phyloP scores from a whole-genome alignment of 2,329 filamentous ascomycete genomes.

The Allantophomopsis lycopodina region DNA sequence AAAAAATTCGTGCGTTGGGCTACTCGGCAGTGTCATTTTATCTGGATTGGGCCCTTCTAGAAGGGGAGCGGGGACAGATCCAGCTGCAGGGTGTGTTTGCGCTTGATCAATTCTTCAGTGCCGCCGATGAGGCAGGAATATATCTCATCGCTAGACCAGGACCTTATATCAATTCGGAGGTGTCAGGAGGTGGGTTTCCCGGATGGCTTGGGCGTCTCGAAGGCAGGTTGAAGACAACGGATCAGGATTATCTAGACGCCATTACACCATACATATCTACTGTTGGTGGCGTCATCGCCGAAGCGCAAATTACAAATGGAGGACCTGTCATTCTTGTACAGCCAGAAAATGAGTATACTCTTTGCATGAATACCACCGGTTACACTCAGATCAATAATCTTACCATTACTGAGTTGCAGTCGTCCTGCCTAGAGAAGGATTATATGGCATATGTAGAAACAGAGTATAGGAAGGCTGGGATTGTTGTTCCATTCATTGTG shows the following conservation, averaged over 20 bases:
- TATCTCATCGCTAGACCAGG: constrained; percentile 61
- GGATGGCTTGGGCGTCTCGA: constrained; percentile 60
- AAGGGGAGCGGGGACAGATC: constrained; percentile 57
- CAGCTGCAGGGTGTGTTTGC: constrained; percentile 57
- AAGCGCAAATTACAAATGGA: constrained; percentile 66
- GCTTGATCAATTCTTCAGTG: constrained; percentile 61
- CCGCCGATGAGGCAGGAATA: constrained; percentile 56
- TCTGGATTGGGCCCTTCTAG: constrained; percentile 61
- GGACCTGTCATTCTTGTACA: constrained; percentile 64
- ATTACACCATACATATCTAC: constrained; percentile 51
- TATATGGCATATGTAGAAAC: too few species aligned
- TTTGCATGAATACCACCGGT: too few species aligned
- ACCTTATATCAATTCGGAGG: constrained; percentile 67
- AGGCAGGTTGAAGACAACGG: constrained; percentile 45
- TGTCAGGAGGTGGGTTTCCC: constrained; percentile 60
- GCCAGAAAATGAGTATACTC: constrained; percentile 72
- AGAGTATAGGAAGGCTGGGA: too few species aligned
- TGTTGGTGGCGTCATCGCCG: constrained; percentile 51
- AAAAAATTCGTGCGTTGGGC: constrained; percentile 70
- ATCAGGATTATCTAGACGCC: constrained; percentile 43
- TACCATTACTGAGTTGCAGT: too few species aligned
- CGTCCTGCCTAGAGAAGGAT: too few species aligned
- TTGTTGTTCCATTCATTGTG: too few species aligned
- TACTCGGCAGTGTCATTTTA: constrained; percentile 74
- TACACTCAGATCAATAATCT: constrained; percentile 8